Conservation (phyloP, 2,329 filamentous ascomycete species). For the Trichoderma pleuroti region DNA sequence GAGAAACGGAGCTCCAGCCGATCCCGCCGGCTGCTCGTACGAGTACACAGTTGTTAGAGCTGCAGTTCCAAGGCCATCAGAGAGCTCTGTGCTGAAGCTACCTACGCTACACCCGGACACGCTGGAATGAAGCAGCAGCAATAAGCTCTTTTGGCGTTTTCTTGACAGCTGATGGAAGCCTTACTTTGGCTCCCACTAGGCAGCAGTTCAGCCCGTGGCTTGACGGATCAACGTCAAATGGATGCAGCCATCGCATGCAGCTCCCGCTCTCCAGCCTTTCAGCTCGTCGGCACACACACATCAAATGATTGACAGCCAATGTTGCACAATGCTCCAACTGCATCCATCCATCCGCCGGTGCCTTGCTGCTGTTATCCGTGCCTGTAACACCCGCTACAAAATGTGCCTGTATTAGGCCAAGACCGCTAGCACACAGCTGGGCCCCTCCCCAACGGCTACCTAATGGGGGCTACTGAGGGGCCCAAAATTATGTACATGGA, state of each 20-base stretch:
- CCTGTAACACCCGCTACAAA: not conserved
- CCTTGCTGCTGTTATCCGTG: not conserved
- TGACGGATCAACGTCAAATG: not conserved
- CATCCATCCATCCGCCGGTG: not conserved
- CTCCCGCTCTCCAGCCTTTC: not conserved
- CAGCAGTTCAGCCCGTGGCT: not conserved
- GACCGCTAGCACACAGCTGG: not conserved
- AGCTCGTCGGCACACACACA: not conserved
- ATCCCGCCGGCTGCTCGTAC: not conserved
- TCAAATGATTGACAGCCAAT: not conserved
- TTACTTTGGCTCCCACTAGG: not conserved
- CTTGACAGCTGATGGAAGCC: not conserved
- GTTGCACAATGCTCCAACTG: not conserved
- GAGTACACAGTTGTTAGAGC: not conserved
- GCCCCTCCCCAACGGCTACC: not conserved
- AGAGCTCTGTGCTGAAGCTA: not conserved
- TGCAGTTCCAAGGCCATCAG: not conserved
- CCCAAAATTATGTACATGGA: conserved; percentile 20
- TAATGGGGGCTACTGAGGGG: conserved; percentile 1
- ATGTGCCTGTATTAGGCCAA: not conserved
- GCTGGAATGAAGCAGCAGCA: not conserved
- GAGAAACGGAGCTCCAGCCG: not conserved
- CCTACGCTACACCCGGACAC: not conserved
- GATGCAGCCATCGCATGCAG: not conserved
- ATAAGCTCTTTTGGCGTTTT: not conserved